Base-by-base conservation (phyloP, 805 yeast species). In the Kurtzmaniella cleridarum region DNA sequence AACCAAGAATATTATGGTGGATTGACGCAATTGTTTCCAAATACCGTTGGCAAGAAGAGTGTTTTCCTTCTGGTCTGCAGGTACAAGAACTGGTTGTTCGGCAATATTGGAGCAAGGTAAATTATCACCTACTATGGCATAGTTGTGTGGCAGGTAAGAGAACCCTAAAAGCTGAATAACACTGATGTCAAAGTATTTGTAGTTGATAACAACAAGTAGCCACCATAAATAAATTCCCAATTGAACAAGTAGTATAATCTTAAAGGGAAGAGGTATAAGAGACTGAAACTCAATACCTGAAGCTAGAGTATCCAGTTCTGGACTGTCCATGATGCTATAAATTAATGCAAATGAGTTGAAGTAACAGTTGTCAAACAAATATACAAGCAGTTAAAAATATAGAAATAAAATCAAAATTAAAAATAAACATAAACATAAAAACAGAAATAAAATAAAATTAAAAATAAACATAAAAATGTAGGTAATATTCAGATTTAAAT, bases 201-300 rank as follows among this genome's bases (percentile, higher is more conserved):
- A 55, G 40, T 75, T 65, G 16, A 68, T 49, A 40, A 55, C 50
- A 30, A 77, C 59, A 37, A 76, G 68, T 32, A 64, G 39, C 33
- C 62, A 66, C 86, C 86, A 81, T 17, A 79, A 52, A 56, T 75
- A 66, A 4, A 72, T 51, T 4, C 82, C 84, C 3, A 69, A 36
- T 41, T 75, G 66, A 2, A 79, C 44, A 13, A 79, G 57, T 3
- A 75, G 47, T 12, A 79, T 57, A 34, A 78, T 69, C 34, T 81
- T 53, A 44, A 60, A 65, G 9, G 72, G 70, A 17, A 65, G 49
- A 12, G 74, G 73, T 12, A 68, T 39, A 7, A 35, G 27, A 27
- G 31, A n/a, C 11, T 30, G 24, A 23, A 34, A 27, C 32, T 34
- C 35, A 3, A 14, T 11, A 30, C 28, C 24, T 7, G 24, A 20